Evolutionary conservation across 768 basidiomycete genomes (phyloP).

Genomic region (Serpula lacrymans): DNA sequence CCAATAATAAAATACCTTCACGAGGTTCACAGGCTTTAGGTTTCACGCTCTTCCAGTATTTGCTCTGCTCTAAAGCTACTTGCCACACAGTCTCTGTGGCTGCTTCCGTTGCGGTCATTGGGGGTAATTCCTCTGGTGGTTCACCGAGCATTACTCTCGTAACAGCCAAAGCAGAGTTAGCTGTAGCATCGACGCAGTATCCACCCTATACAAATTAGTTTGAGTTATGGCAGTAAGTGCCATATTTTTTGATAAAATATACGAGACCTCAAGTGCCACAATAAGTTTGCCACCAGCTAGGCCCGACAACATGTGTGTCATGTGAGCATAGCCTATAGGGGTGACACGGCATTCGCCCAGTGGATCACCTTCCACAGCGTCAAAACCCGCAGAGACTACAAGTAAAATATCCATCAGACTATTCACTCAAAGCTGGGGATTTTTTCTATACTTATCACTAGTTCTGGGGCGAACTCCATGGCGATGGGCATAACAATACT

Average conservation of each 20-base stretch:
- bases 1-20: conserved; percentile 51
- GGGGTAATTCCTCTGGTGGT: conserved; percentile 69
- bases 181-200: conserved; percentile 88
- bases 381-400: conserved; percentile 95
- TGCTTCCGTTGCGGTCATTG: conserved; percentile 70
- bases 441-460: conserved; percentile 93
- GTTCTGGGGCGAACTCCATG: conserved; percentile 91
- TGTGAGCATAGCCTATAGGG: conserved; percentile 93
- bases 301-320: conserved; percentile 95
- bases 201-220: conserved; percentile 67
- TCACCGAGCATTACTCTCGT: conserved; percentile 84
- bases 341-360: conserved; percentile 90
- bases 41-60: conserved; percentile 87
- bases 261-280: conserved; percentile 91
- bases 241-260: too few relatives aligned
- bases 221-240: too few relatives aligned
- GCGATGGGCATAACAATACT: conserved; percentile 96
- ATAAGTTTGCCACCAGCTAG: conserved; percentile 87
- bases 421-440: too few relatives aligned
- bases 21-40: conserved; percentile 79
- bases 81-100: conserved; percentile 90
- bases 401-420: too few relatives aligned
- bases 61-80: conserved; percentile 83
- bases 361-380: conserved; percentile 90
- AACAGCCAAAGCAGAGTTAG: conserved; percentile 84